A percentile compares a stretch with the other conserved stretches of the same genome.
These are phyloP conservation scores for Babesia divergens DNA, from an alignment of 169 alveolate species.

Conservation along the genomic window DNA sequence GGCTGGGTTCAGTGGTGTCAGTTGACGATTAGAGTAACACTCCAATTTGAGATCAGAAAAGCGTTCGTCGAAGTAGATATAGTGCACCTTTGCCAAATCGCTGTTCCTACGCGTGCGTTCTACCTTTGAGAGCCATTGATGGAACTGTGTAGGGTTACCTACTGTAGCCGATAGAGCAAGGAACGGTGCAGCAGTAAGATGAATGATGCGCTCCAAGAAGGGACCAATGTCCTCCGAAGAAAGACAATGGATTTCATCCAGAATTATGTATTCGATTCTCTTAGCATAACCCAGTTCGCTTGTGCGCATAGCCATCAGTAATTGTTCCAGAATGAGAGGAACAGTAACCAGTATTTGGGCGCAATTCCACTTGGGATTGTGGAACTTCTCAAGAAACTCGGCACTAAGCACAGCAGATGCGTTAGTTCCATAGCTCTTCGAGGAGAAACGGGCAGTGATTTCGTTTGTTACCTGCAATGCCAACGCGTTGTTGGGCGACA, in stretches of 20 bases:
- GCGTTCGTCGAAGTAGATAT: conserved; percentile 76
- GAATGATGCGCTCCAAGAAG: conserved; percentile 73
- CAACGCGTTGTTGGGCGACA: conserved; percentile 87
- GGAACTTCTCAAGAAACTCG: conserved; percentile 71
- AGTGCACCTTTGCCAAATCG: conserved; percentile 60
- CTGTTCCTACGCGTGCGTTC: conserved; percentile 30
- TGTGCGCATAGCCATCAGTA: conserved; percentile 77
- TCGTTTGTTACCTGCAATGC: conserved; percentile 88
- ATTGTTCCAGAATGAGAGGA: conserved; percentile 84
- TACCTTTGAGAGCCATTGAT: conserved; percentile 77
- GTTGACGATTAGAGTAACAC: conserved; percentile 55
- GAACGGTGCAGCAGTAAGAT: conserved; percentile 87
- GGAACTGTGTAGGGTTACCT: conserved; percentile 81
- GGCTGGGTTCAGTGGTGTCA: conserved; percentile 71
- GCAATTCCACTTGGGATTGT: conserved; percentile 75
- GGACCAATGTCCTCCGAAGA: conserved; percentile 75
- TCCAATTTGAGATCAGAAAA: conserved; percentile 78
- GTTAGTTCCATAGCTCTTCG: conserved; percentile 78
- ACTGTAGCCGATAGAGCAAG: conserved; percentile 90
- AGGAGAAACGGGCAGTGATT: conserved; percentile 85
- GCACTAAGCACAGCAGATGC: conserved; percentile 65
- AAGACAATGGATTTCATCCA: conserved; percentile 89
- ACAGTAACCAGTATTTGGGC: conserved; percentile 85
- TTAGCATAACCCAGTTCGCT: conserved; percentile 68
- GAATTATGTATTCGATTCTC: conserved; percentile 80